Evolutionary conservation across 768 basidiomycete species (phyloP).

Genomic region (Leccinum aurantiacum): DNA sequence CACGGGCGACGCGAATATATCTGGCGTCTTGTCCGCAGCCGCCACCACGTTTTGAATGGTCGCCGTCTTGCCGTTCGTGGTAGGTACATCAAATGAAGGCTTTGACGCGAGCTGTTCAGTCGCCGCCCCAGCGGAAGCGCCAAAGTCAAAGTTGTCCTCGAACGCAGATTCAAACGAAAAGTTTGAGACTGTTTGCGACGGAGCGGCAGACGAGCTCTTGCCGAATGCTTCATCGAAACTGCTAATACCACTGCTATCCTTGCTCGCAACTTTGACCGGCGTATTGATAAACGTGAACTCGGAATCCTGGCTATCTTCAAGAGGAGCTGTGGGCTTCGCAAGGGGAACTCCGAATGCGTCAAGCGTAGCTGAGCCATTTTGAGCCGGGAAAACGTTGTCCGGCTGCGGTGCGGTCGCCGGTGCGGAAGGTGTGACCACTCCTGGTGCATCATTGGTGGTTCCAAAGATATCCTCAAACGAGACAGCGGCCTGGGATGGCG

Average conservation of each 20-base stretch:
- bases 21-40: slow-evolving; percentile 11
- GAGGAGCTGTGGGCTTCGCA: slow-evolving; percentile 16
- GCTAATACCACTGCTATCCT: slow-evolving; percentile 37
- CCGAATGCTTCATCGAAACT: slow-evolving; percentile 79
- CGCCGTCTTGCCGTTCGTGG: slow-evolving; percentile 29
- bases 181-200: slow-evolving; percentile 33
- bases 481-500: slow-evolving; percentile 7
- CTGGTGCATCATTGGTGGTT: slow-evolving; percentile 20
- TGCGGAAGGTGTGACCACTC: slow-evolving; percentile 20
- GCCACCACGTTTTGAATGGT: slow-evolving; percentile 6
- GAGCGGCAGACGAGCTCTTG: slow-evolving; percentile 42
- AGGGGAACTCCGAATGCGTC: slow-evolving; percentile 43
- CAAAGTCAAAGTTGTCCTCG: slow-evolving; percentile 68
- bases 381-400: slow-evolving; percentile 16
- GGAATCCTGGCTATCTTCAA: slow-evolving; percentile 22
- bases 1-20: slow-evolving; percentile 15
- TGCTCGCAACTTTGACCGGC: slow-evolving; percentile 14
- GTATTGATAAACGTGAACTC: slow-evolving; percentile 21
- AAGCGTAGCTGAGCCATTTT: slow-evolving; percentile 23
- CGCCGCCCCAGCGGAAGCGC: slow-evolving; percentile 37
- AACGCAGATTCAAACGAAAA: slow-evolving; percentile 69
- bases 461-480: slow-evolving; percentile 65
- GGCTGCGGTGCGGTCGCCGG: slow-evolving; percentile 17
- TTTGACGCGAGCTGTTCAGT: slow-evolving; percentile 28
- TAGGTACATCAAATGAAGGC: slow-evolving; percentile 19